Conservation (phyloP, 1,284 basidiomycete species). For the Retiboletus fuscus region DNA sequence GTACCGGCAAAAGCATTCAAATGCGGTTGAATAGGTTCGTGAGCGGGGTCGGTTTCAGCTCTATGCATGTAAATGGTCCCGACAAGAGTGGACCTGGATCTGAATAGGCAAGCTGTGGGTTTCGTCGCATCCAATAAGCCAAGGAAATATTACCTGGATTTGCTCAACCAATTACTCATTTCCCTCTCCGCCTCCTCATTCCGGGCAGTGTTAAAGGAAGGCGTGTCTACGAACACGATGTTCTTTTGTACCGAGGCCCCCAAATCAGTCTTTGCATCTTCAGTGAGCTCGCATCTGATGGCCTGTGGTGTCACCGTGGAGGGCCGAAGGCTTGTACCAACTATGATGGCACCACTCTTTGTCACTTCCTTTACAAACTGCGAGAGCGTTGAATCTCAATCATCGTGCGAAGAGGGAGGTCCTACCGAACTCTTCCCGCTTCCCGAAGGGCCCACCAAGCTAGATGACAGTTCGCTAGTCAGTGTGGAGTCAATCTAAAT, state of each 20-base stretch:
- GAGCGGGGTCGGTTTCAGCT: constrained; percentile 9
- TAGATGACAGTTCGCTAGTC: constrained; percentile 17
- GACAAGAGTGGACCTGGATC: constrained; percentile 25
- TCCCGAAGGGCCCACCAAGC: constrained; percentile 39
- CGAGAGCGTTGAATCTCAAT: not conserved
- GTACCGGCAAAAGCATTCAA: constrained; percentile 25
- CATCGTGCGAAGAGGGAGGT: not conserved
- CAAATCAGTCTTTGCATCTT: constrained; percentile 4
- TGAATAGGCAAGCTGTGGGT: constrained; percentile 8
- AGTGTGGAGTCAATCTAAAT: not conserved
- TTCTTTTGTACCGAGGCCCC: not conserved
- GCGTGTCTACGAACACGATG: constrained; percentile 41
- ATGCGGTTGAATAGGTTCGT: constrained; percentile 20
- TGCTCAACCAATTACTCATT: constrained; percentile 22
- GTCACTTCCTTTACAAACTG: constrained; percentile 35
- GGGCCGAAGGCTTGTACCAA: not conserved
- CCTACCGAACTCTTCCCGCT: constrained; percentile 39
- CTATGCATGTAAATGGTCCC: constrained; percentile 38
- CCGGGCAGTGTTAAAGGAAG: constrained; percentile 24
- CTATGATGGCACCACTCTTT: not conserved
- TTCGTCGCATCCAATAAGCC: not conserved
- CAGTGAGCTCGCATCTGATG: constrained; percentile 30
- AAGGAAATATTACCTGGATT: constrained; percentile 22
- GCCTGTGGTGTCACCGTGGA: constrained; percentile 12
- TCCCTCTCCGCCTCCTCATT: not conserved